These are phyloP conservation scores for Pseudocercospora vitis DNA, from an alignment of 2,329 filamentous ascomycete genomes.

Conservation along the genomic window DNA sequence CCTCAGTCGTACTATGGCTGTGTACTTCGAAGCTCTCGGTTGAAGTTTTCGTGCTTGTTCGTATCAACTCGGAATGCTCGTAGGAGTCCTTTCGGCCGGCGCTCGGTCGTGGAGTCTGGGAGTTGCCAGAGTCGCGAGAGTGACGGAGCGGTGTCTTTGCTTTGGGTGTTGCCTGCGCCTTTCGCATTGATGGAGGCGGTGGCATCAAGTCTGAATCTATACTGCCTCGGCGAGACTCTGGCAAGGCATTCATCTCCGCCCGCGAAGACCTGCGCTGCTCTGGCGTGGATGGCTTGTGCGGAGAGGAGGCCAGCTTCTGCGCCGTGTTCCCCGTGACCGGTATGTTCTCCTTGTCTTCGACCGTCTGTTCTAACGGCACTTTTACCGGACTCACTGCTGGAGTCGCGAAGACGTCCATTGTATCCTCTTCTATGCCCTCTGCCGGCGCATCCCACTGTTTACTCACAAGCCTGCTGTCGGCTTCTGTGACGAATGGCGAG, in stretches of 20 bases:
- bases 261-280: conserved; percentile 26
- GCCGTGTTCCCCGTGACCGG: conserved; percentile 22
- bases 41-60: conserved; percentile 2
- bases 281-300: conserved; percentile 27
- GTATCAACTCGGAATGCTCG: conserved; percentile 19
- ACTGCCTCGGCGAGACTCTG: conserved; percentile 27
- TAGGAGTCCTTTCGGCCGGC: conserved; percentile 25
- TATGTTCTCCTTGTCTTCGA: conserved; percentile 38
- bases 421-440: conserved; percentile 22
- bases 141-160: conserved; percentile 33
- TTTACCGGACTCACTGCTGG: conserved; percentile 15
- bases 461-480: conserved; percentile 39
- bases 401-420: conserved; percentile 24
- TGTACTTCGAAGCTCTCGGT: conserved; percentile 11
- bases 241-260: conserved; percentile 12
- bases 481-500: conserved; percentile 51
- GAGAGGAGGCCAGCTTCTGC: conserved; percentile 29
- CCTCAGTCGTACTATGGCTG: conserved; percentile 6
- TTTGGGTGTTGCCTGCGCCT: conserved; percentile 24
- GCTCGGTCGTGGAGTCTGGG: conserved; percentile 31
- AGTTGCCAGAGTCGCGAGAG: conserved; percentile 28
- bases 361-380: conserved; percentile 12
- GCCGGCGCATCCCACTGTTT: conserved; percentile 31
- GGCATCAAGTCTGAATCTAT: conserved; percentile 35
- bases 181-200: conserved; percentile 33